Evolutionary conservation across 495 filamentous ascomycete genomes (phyloP), one percentile per base, ranked within the genome.

Genomic region (Talaromyces thailandensis): DNA sequence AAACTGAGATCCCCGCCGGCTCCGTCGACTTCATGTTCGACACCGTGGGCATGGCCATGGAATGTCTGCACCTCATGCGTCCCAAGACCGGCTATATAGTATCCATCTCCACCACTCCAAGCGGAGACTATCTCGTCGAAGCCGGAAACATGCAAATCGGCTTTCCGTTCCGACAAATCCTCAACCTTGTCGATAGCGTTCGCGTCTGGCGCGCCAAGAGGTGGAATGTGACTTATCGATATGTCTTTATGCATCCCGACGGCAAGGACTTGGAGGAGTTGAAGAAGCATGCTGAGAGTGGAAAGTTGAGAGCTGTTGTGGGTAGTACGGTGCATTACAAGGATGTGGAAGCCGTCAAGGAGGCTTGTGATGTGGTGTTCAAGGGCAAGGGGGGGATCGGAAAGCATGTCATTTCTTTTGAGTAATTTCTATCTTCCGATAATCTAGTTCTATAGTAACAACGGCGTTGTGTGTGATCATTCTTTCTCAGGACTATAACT

Each of bases 241-340:
- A 80, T 37, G 79, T 81, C 55, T 72, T 83, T 43, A 77, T 82
- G 70, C 56, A 72, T 26, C 71, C 78, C 3, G 67, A 67, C 58
- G 69, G 79, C 25, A 62, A 61, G 28, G 71, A 81, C 48, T 67
- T 84, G 60, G 68, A 66, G 64, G 62, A 75, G 43, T 72, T 82
- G 28, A 75, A 79, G 43, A 65, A 64, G 56, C 61, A 81, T 62
- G 66, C 81, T 35, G 81, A 82, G 32, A 52, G 71, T 24, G 76
- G 77, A 4, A 70, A 69, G 51, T 73, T 67, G 63, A 68, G 67
- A 31, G 59, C 70, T 0, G 64, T 76, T 23, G 70, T 81, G 48
- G 82, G 84, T 63, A 81, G 78, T 68, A 51, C 23, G 14, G 59
- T 52, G 59, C 59, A 61, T 24, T 61, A 51, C 43, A 61, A 52